Base-by-base conservation (phyloP, 179 eudicot genomes). In the Heliamphora pulchella region DNA sequence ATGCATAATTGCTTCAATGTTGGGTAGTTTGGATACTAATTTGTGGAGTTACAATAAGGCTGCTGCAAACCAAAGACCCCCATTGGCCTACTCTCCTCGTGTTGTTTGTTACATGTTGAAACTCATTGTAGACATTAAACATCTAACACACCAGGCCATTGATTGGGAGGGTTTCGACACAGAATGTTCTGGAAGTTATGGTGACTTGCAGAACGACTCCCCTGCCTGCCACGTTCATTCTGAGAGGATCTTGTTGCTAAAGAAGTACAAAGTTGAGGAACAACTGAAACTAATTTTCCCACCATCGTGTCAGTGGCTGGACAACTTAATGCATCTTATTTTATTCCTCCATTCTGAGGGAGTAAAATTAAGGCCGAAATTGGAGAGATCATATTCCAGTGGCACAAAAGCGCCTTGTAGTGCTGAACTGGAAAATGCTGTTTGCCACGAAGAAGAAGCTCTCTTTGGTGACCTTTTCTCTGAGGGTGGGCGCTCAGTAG, bases 381-480 rank as follows among this genome's bases (percentile, higher is more conserved):
- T 92, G 80, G 98, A 96, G 84, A 88, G 93, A 78, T 91, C 91
- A 61, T 84, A 78, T 82, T 91, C 98, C 59, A 77, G 80, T 84
- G 88, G 87, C 81, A 84, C 89, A 65, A 96, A 91, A 90, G 81
- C 87, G 46, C 79, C 85, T 87, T 83, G 80, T 73, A 80, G 78
- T 65, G 84, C 87, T 67, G 99, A 96, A 86, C 78, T 81, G 51
- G 99, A 96, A 76, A 94, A 55, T 79, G 84, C 88, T 43, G 83
- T 87, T 83, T 89, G 92, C 87, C 97, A 92, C 80, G 99, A 96
- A 85, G 99, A 96, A 84, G 99, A 96, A 83, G 97, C 98, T 55
- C 86, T 96, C 48, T 96, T 96, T 86, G 99, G 99, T 78, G 93
- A 96, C 87, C 96, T 96, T 79, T 96, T 96, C 82, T 96, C 97